A percentile compares a stretch with the other conserved stretches of the same genome.
Evolutionary conservation across 257 asterid genomes (phyloP).

Genomic region (Craterostigma plantagineum): DNA sequence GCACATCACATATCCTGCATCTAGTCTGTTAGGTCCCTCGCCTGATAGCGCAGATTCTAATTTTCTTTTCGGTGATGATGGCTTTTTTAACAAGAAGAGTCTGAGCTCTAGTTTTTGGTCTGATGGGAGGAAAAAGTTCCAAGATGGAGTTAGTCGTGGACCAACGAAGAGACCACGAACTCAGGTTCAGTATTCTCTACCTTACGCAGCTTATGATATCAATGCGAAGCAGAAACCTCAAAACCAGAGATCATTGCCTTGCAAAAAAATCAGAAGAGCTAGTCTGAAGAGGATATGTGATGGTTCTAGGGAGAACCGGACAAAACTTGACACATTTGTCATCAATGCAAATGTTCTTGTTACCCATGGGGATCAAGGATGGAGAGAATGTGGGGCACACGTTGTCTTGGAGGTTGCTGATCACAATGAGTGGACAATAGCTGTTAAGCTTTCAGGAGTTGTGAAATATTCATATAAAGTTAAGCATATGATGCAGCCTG

Average conservation of each 20-base stretch:
- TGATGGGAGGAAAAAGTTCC: constrained; percentile 34
- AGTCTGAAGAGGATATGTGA: constrained; percentile 57
- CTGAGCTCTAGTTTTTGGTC: constrained; percentile 50
- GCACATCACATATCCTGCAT: no score
- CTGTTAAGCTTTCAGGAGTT: constrained; percentile 60
- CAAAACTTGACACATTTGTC: constrained; percentile 34
- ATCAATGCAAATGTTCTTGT: constrained; percentile 68
- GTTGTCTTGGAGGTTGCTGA: constrained; percentile 57
- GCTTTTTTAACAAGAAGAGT: no score
- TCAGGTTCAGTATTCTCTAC: constrained; percentile 73
- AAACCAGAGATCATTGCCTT: constrained; percentile 44
- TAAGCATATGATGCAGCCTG: constrained; percentile 61
- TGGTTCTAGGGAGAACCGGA: constrained; percentile 34
- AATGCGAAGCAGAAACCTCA: constrained; percentile 32
- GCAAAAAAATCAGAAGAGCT: constrained; percentile 80
- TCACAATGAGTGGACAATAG: constrained; percentile 74
- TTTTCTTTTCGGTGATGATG: constrained; percentile 35
- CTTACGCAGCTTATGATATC: constrained; percentile 41
- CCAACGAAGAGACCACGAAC: constrained; percentile 94
- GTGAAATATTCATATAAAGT: constrained; percentile 65
- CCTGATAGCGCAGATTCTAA: constrained; percentile 21
- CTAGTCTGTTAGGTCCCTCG: no score
- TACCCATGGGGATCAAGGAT: constrained; percentile 65
- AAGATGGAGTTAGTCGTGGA: constrained; percentile 50
- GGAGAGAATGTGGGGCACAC: constrained; percentile 80